Conservation (phyloP, 345 rosid genomes). For the Litchi chinensis region DNA sequence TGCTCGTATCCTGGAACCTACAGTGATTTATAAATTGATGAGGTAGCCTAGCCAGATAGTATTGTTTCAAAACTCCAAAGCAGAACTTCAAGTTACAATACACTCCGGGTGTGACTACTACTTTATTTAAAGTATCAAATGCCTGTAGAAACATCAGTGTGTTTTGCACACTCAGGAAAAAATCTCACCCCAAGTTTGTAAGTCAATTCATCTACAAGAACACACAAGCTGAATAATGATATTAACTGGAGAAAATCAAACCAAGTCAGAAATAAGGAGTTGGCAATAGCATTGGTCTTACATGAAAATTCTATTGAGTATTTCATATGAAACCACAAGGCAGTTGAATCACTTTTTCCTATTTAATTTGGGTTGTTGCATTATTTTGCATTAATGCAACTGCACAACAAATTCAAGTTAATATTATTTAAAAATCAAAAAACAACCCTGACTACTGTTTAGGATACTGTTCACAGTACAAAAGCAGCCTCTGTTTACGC, state of each 20-base stretch:
- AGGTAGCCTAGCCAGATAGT: conserved; percentile 1
- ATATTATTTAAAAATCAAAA: too few species aligned
- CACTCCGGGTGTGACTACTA: neutral
- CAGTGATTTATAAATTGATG: conserved; percentile 6
- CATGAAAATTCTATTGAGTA: neutral
- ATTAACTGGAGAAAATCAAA: neutral
- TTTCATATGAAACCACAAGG: neutral
- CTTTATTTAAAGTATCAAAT: neutral
- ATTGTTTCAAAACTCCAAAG: conserved; percentile 4
- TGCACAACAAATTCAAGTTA: neutral
- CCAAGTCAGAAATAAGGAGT: neutral
- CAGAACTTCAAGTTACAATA: neutral
- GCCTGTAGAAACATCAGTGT: neutral
- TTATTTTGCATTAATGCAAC: too few species aligned
- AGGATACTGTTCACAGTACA: neutral
- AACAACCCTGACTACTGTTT: neutral
- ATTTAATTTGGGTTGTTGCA: too few species aligned
- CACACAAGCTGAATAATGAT: neutral
- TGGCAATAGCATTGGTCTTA: neutral
- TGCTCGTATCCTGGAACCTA: conserved; percentile 63
- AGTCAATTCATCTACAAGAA: conserved; percentile 3
- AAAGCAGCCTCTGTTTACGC: neutral
- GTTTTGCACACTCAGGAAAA: neutral
- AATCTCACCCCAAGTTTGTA: neutral
- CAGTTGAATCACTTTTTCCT: neutral